Percentiles rank a stretch among this genome's conserved stretches.
phyloP scores from a whole-genome alignment of 345 rosid species.

The Durio zibethinus region DNA sequence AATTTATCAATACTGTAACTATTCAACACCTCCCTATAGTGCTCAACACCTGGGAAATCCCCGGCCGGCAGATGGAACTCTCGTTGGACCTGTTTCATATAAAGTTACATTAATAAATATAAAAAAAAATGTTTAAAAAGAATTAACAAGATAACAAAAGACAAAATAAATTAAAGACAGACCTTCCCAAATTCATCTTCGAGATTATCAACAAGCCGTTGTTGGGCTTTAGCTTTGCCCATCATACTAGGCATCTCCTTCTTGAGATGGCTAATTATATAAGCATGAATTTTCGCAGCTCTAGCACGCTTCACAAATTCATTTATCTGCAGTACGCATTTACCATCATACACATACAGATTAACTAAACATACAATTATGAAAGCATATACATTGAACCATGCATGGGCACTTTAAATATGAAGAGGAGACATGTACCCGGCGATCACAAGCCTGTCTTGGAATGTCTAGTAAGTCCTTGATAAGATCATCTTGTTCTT shows the following conservation, averaged over 20 bases:
- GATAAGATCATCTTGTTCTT: constrained; percentile 83
- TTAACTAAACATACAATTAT: not conserved
- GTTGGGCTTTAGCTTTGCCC: constrained; percentile 95
- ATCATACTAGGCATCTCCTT: constrained; percentile 95
- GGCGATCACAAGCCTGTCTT: constrained; percentile 90
- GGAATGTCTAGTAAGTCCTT: constrained; percentile 73
- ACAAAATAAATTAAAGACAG: not conserved
- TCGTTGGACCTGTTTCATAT: constrained; percentile 63
- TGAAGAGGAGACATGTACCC: constrained; percentile 32
- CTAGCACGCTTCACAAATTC: constrained; percentile 95
- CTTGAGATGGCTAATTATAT: constrained; percentile 84
- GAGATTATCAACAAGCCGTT: constrained; percentile 70
- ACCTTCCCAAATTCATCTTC: constrained; percentile 84
- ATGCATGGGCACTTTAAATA: not conserved
- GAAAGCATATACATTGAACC: too few species aligned
- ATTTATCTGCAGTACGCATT: constrained; percentile 51
- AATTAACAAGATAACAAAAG: not conserved
- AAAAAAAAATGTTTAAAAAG: not conserved
- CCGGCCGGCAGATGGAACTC: constrained; percentile 78
- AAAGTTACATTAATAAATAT: too few species aligned
- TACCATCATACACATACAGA: not conserved
- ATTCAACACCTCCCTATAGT: constrained; percentile 63
- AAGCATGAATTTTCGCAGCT: constrained; percentile 91
- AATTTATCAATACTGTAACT: constrained; percentile 76
- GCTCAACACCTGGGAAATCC: constrained; percentile 81